These are phyloP conservation scores for Ceratocystis lukuohia DNA, from an alignment of 2,329 filamentous ascomycete genomes.

Conservation along the genomic window DNA sequence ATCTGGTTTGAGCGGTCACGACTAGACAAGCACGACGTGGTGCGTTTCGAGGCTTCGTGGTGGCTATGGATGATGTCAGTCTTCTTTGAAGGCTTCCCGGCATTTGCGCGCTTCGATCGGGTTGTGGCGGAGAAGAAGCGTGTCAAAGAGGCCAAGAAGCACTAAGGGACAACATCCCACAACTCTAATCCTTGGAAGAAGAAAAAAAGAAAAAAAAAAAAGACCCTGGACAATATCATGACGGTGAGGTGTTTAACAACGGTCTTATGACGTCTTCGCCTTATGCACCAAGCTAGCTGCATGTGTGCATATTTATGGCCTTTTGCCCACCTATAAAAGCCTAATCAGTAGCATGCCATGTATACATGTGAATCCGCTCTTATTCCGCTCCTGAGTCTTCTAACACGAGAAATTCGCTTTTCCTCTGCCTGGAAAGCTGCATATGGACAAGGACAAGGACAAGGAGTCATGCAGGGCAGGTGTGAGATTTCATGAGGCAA, in stretches of 20 bases:
- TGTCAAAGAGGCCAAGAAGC: conserved; percentile 31
- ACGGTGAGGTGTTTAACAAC: background rate
- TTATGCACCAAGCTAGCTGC: background rate
- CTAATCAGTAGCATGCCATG: background rate
- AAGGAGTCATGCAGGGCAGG: background rate
- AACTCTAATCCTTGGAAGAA: background rate
- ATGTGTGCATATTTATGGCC: background rate
- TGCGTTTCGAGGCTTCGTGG: conserved; percentile 36
- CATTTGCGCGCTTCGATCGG: conserved; percentile 35
- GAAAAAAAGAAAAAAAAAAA: background rate
- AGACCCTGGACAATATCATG: background rate
- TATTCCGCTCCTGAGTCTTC: background rate
- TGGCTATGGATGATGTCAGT: conserved; percentile 39
- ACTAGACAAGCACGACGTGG: conserved; percentile 36
- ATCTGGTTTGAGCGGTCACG: conserved; percentile 36
- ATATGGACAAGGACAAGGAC: background rate
- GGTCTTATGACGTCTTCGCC: background rate
- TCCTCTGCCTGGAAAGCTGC: background rate
- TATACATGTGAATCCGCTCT: too few relatives aligned
- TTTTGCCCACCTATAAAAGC: background rate
- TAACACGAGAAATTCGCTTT: background rate
- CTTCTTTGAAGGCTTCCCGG: conserved; percentile 41
- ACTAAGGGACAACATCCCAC: conserved; percentile 23
- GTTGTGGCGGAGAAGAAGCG: conserved; percentile 30
- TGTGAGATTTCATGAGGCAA: background rate